These are phyloP conservation scores for Neobulgaria alba DNA, from an alignment of 2,329 filamentous ascomycete genomes.

Conservation along the genomic window DNA sequence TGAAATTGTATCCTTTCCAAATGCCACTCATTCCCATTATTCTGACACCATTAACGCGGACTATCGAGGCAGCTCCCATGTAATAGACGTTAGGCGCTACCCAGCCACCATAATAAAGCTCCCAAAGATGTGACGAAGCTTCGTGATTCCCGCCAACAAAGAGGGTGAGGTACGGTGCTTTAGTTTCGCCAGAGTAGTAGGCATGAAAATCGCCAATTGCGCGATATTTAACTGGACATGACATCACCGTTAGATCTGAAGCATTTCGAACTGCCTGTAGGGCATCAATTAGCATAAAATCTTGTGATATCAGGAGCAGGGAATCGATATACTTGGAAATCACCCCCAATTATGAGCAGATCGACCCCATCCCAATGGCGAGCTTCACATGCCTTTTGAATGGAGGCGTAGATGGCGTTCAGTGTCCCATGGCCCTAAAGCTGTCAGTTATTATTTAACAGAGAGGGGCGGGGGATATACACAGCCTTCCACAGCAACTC, in stretches of 20 bases:
- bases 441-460: conserved; percentile 4
- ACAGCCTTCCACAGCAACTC: conserved; percentile 81
- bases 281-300: no score
- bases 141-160: conserved; percentile 96
- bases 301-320: not conserved
- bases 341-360: conserved; percentile 86
- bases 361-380: conserved; percentile 78
- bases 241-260: conserved; percentile 78
- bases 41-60: conserved; percentile 74
- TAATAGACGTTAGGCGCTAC: conserved; percentile 97
- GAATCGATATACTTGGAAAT: conserved; percentile 64
- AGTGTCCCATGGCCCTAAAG: conserved; percentile 80
- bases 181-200: conserved; percentile 75
- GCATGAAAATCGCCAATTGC: conserved; percentile 85
- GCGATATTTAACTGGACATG: conserved; percentile 82
- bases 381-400: conserved; percentile 57
- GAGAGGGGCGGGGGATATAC: conserved; percentile 40
- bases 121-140: conserved; percentile 80
- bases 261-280: conserved; percentile 75
- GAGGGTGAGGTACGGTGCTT: conserved; percentile 79
- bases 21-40: conserved; percentile 91
- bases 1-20: conserved; percentile 87
- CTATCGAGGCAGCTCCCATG: conserved; percentile 82
- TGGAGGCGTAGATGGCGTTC: conserved; percentile 80
- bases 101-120: conserved; percentile 96